Conservation (phyloP, 345 rosid species). For the Sisymbrium irio region DNA sequence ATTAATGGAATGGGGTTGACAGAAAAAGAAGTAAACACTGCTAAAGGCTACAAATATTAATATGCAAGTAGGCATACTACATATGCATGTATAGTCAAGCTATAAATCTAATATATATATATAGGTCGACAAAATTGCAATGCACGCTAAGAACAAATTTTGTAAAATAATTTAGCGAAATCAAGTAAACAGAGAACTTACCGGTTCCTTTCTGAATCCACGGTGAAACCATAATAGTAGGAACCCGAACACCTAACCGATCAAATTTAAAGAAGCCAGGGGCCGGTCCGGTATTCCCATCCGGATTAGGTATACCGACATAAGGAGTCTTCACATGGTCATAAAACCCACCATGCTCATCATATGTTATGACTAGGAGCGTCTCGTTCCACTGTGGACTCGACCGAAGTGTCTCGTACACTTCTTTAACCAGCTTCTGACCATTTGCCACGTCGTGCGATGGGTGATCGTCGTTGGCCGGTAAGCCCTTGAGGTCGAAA, state of each 20-base stretch:
- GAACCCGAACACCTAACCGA: conserved; percentile 68
- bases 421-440: conserved; percentile 78
- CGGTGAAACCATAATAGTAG: conserved; percentile 43
- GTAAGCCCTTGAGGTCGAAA: conserved; percentile 62
- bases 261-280: conserved; percentile 92
- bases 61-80: neutral
- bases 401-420: conserved; percentile 76
- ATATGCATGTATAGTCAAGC: neutral
- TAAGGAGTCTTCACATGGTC: conserved; percentile 92
- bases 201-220: conserved; percentile 97
- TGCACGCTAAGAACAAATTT: neutral
- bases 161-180: neutral
- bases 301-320: conserved; percentile 75
- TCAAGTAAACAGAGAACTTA: conserved; percentile 23
- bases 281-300: conserved; percentile 89
- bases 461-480: conserved; percentile 95
- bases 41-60: no score
- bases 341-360: conserved; percentile 93
- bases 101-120: no score
- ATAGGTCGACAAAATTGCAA: no score
- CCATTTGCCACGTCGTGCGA: conserved; percentile 90
- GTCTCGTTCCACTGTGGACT: conserved; percentile 98
- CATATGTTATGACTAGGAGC: conserved; percentile 76
- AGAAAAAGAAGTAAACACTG: no score
- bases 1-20: no score